Percentiles rank a stretch among this genome's conserved stretches.
Evolutionary conservation across 805 yeast species (phyloP).

Genomic region (Jamesozyma gamospora): DNA sequence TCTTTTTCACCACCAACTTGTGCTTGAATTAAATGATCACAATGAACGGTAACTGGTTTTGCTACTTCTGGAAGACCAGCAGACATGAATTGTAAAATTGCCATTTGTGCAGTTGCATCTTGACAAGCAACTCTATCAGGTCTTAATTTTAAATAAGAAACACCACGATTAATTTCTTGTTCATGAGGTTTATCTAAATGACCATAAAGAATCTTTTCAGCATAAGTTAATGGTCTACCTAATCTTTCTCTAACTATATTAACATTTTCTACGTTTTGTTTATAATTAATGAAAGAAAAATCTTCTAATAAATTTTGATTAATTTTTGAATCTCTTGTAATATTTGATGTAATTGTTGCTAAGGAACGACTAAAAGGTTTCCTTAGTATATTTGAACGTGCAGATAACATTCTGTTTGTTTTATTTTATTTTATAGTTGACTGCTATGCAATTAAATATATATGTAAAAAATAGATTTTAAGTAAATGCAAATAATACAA

Average conservation of each 20-base stretch:
- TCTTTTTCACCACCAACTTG: slow-evolving; percentile 84
- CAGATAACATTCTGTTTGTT: slow-evolving; percentile 22
- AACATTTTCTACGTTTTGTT: slow-evolving; percentile 80
- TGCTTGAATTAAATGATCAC: slow-evolving; percentile 96
- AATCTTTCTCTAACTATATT: slow-evolving; percentile 74
- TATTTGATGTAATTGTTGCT: slow-evolving; percentile 30
- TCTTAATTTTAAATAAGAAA: slow-evolving; percentile 82
- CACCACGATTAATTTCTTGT: slow-evolving; percentile 78
- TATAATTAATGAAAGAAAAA: slow-evolving; percentile 83
- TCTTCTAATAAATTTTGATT: slow-evolving; percentile 72
- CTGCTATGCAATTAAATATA: too few relatives aligned
- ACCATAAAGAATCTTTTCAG: slow-evolving; percentile 90
- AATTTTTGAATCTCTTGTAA: slow-evolving; percentile 63
- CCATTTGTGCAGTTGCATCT: slow-evolving; percentile 99
- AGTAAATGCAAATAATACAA: too few relatives aligned
- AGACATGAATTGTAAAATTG: slow-evolving; percentile 90
- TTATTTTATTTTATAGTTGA: too few relatives aligned
- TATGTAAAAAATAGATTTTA: too few relatives aligned
- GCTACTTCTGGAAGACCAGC: slow-evolving; percentile 88
- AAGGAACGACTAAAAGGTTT: slow-evolving; percentile 28
- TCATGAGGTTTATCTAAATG: slow-evolving; percentile 90
- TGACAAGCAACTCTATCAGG: slow-evolving; percentile 99
- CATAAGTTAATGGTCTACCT: slow-evolving; percentile 84
- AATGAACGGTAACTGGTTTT: slow-evolving; percentile 92
- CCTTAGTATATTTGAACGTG: slow-evolving; percentile 21